Percentiles rank a stretch among this genome's conserved stretches.
These are phyloP conservation scores for Claviceps quebecensis DNA, from an alignment of 2,329 filamentous ascomycete species.

Conservation along the genomic window DNA sequence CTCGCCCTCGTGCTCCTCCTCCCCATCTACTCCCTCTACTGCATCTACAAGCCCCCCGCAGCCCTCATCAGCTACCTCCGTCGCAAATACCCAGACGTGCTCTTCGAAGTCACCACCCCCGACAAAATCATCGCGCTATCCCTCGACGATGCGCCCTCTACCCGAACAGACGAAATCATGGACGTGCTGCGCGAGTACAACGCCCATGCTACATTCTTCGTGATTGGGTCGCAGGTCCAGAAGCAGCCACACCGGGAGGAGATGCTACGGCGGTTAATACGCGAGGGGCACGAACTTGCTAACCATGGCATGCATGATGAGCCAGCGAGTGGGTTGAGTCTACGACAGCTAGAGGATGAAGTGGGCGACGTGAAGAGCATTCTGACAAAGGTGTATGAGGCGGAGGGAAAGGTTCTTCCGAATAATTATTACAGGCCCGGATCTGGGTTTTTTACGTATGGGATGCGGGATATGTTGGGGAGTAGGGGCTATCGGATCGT, in stretches of 20 bases:
- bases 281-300: slow-evolving; percentile 55
- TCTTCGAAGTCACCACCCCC: slow-evolving; percentile 51
- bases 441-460: slow-evolving; percentile 64
- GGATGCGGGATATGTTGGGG: slow-evolving; percentile 49
- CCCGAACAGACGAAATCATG: slow-evolving; percentile 57
- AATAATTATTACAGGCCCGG: slow-evolving; percentile 69
- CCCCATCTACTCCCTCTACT: slow-evolving; percentile 40
- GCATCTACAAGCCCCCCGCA: slow-evolving; percentile 70
- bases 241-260: slow-evolving; percentile 29
- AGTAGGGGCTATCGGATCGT: slow-evolving; percentile 56
- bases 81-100: slow-evolving; percentile 59
- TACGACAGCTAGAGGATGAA: slow-evolving; percentile 45
- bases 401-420: slow-evolving; percentile 28
- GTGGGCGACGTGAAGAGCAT: slow-evolving; percentile 49
- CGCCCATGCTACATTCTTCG: slow-evolving; percentile 73
- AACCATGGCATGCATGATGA: slow-evolving; percentile 90
- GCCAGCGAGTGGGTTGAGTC: slow-evolving; percentile 48
- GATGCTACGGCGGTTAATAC: slow-evolving; percentile 43
- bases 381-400: slow-evolving; percentile 42
- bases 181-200: slow-evolving; percentile 49
- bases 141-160: slow-evolving; percentile 73
- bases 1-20: slow-evolving; percentile 22
- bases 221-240: slow-evolving; percentile 65
- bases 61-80: slow-evolving; percentile 57
- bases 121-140: slow-evolving; percentile 65